Percentiles rank a stretch among this genome's conserved stretches.
These are phyloP conservation scores for Leishmania major DNA, from an alignment of 208 protist genomes.

Conservation along the genomic window DNA sequence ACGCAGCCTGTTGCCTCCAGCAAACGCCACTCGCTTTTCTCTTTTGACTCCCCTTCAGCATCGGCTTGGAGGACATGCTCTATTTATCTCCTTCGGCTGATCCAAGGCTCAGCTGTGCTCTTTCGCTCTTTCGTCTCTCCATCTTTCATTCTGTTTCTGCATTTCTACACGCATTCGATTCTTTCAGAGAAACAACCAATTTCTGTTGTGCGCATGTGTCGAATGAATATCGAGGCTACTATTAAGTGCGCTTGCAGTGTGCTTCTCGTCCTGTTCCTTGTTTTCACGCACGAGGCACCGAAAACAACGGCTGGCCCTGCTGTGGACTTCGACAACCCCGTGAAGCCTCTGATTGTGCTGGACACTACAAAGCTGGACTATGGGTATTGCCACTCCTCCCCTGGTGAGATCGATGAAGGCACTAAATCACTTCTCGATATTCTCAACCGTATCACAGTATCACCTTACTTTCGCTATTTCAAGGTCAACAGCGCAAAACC, in stretches of 20 bases:
- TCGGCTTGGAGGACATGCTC: background rate
- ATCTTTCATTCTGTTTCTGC: background rate
- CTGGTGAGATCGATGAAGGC: slow-evolving; percentile 45
- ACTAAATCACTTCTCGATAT: slow-evolving; percentile 46
- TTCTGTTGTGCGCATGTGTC: background rate
- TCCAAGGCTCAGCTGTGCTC: background rate
- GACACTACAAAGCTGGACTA: slow-evolving; percentile 41
- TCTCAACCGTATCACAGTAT: slow-evolving; percentile 73
- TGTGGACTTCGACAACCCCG: background rate
- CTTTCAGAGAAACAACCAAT: background rate
- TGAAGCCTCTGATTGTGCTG: slow-evolving; percentile 18
- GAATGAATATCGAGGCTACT: slow-evolving; percentile 8
- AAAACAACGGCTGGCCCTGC: background rate
- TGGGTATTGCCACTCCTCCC: slow-evolving; percentile 68
- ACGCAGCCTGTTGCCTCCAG: background rate
- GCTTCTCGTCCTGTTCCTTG: slow-evolving; percentile 23
- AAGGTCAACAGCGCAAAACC: slow-evolving; percentile 83
- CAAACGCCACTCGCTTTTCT: background rate
- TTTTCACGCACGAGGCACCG: slow-evolving; percentile 13
- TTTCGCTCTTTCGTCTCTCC: slow-evolving; percentile 1
- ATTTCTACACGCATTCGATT: background rate
- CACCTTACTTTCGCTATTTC: slow-evolving; percentile 90
- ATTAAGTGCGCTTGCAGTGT: slow-evolving; percentile 12
- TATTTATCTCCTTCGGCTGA: background rate
- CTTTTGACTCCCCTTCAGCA: background rate